phyloP scores from a whole-genome alignment of 495 filamentous ascomycete genomes.

The Aspergillus indologenus region DNA sequence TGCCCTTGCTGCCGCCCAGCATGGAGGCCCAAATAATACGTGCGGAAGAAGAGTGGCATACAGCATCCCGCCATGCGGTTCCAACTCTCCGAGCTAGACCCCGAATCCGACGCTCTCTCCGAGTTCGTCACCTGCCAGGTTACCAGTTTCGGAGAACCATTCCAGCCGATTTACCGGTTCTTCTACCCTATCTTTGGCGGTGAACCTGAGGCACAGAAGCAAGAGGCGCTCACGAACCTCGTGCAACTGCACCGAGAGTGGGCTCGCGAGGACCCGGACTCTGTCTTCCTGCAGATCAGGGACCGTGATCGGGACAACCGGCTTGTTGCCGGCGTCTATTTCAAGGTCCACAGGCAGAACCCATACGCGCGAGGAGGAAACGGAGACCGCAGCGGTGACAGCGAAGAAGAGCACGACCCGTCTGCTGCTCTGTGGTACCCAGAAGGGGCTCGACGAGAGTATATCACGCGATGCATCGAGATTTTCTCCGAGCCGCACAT shows the following conservation, averaged over 20 bases:
- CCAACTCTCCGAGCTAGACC: not conserved
- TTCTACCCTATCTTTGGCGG: not conserved
- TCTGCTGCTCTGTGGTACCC: not conserved
- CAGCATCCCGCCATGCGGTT: not conserved
- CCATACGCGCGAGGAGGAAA: too few species aligned
- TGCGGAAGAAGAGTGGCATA: too few species aligned
- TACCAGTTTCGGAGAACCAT: not conserved
- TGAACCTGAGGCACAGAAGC: not conserved
- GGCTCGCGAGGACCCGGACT: not conserved
- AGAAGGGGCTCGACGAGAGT: not conserved
- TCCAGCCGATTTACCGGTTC: too few species aligned
- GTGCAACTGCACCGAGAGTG: constrained; percentile 3
- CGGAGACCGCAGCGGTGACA: too few species aligned
- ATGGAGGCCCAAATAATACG: too few species aligned
- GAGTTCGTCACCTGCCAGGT: not conserved
- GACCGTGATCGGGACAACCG: not conserved
- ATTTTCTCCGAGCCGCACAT: not conserved
- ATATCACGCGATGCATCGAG: not conserved
- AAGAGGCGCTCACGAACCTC: not conserved
- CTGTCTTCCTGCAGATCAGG: not conserved
- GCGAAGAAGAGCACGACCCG: too few species aligned
- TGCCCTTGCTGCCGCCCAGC: too few species aligned
- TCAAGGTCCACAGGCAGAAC: too few species aligned
- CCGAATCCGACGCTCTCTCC: not conserved
- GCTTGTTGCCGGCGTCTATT: too few species aligned